These are phyloP conservation scores for Camellia sinensis DNA, from an alignment of 148 eudicot genomes.

Conservation along the genomic window DNA sequence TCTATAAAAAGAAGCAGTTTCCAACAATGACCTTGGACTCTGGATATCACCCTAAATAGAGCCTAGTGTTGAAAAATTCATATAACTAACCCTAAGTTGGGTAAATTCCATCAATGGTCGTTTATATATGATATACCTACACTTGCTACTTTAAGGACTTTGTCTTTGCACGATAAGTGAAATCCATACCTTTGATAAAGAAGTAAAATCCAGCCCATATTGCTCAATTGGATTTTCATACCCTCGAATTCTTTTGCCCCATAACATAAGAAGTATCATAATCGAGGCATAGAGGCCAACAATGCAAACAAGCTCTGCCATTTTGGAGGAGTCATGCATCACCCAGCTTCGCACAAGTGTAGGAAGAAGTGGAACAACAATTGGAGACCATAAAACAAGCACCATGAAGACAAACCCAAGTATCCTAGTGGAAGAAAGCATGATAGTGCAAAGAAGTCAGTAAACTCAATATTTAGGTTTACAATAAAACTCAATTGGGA, in stretches of 20 bases:
- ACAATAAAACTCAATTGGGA: not conserved
- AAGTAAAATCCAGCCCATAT: constrained; percentile 78
- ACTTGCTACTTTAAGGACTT: not conserved
- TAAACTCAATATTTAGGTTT: not conserved
- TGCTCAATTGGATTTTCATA: constrained; percentile 73
- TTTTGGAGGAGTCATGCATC: constrained; percentile 47
- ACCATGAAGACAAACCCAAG: constrained; percentile 81
- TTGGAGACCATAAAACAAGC: constrained; percentile 88
- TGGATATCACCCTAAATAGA: not conserved
- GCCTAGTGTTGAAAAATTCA: not conserved
- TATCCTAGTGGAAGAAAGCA: constrained; percentile 44
- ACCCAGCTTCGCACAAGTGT: constrained; percentile 71
- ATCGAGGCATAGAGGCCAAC: constrained; percentile 75
- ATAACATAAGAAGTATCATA: constrained; percentile 57
- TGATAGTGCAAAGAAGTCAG: constrained; percentile 1
- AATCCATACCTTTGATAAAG: constrained; percentile 54
- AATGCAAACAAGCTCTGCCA: constrained; percentile 70
- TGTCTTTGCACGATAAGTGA: not conserved
- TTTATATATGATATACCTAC: not conserved
- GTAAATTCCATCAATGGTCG: not conserved
- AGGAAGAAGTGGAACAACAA: constrained; percentile 78
- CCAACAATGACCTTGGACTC: not conserved
- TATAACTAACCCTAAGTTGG: not conserved
- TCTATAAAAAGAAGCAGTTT: not conserved
- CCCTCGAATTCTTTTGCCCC: constrained; percentile 94